Evolutionary conservation across 352 stramenopile genomes (phyloP).

Genomic region (Phytophthora fragariaefolia): DNA sequence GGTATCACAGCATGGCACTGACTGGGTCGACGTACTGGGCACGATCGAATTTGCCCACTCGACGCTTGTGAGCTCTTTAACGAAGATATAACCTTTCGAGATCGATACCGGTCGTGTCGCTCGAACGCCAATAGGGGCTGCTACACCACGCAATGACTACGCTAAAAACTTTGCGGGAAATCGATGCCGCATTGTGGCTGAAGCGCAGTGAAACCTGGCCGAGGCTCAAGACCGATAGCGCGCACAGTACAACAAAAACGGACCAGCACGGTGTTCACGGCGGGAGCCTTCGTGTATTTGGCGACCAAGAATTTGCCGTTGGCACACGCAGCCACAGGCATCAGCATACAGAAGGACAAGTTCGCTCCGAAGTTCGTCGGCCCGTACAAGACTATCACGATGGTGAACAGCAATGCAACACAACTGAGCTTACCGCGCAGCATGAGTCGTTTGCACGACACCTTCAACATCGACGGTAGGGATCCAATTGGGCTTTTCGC

Average conservation of each 20-base stretch:
- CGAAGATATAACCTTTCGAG: constrained; percentile 11
- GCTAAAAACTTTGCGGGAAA: background rate
- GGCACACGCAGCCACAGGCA: too few relatives aligned
- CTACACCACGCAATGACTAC: constrained; percentile 2
- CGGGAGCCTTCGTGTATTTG: constrained; percentile 6
- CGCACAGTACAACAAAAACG: constrained; percentile 1
- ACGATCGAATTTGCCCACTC: constrained; percentile 7
- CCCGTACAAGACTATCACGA: too few relatives aligned
- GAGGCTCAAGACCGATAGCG: background rate
- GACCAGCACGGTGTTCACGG: background rate
- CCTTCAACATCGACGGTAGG: constrained; percentile 10
- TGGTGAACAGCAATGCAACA: too few relatives aligned
- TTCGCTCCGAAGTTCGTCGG: background rate
- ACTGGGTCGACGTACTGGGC: background rate
- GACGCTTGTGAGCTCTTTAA: constrained; percentile 2
- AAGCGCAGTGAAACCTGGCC: background rate
- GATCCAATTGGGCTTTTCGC: too few relatives aligned
- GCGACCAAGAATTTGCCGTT: constrained; percentile 1
- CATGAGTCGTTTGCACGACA: constrained; percentile 5
- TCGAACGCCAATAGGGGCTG: background rate
- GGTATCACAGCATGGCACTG: constrained; percentile 8
- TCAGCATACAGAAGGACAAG: too few relatives aligned
- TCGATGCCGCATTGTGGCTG: background rate
- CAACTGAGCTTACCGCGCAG: too few relatives aligned
- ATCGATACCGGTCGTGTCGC: constrained; percentile 16